Evolutionary conservation across 164 flowering plant species (phyloP), one percentile per base, ranked within the genome.

Genomic region (Vitis amurensis): DNA sequence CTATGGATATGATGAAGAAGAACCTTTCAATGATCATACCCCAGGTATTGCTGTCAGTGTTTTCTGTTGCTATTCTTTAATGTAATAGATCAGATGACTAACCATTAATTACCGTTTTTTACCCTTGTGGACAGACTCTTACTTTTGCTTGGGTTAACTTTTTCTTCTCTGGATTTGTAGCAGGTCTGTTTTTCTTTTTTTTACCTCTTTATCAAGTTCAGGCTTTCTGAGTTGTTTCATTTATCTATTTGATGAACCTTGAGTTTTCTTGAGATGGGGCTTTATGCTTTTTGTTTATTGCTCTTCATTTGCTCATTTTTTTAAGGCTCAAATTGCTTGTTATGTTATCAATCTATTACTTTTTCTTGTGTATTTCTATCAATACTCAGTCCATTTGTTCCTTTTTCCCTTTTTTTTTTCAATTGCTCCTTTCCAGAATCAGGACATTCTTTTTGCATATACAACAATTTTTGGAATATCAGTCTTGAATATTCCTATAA

Each of bases 1-100:
- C 99, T 29, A 90, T 93, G 98, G 99, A 95, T 75, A 95, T 95
- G 99, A 95, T 95, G 99, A 95, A 95, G 88, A 95, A 95, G 76
- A 95, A 95, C 74, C 91, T 95, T 50, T 95, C 99, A 6, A 95
- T 95, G 99, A 93, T 95, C 50, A 88, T 95, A 62, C 98, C 98
- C 12, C 99, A 94, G 97, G 97, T 92, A 71, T 63, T 60, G 48
- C 55, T 9, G 37, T 27, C 49, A 69, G 29, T 66, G n/a, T 64
- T 11, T 29, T 50, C 13, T 58, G 3, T 61, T 30, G 13, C 17
- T 17, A 9, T 12, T 52, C 37, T 64, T 53, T 56, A 27, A 44
- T 29, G 37, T 50, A n/a, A 31, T 53, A 50, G 53, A 4, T 58
- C 3, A 44, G 60, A 51, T 23, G 61, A 51, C 69, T n/a, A 66